Evolutionary conservation across 179 eudicot species (phyloP), one percentile per base, ranked within the genome.

Genomic region (Vitellaria paradoxa): DNA sequence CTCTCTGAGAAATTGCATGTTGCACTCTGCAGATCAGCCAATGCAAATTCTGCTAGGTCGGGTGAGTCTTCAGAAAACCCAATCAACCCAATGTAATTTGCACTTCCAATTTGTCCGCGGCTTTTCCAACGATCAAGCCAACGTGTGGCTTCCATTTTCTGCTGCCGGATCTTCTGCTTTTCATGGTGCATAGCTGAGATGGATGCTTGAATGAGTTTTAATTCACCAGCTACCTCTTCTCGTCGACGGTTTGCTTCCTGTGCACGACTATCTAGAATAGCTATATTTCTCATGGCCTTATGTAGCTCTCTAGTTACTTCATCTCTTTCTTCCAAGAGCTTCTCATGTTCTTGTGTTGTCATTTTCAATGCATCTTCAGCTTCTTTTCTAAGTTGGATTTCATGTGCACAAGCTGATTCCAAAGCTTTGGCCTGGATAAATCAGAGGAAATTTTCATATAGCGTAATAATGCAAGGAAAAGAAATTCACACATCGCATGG

Each of bases 1-100:
- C 90, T 92, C 82, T 90, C 93, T 1, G 95, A 89, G 82, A 92
- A 92, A 80, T 88, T 83, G 83, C 93, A 93, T 7, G 98, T 92
- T 18, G 98, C 98, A 74, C 86, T 85, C 80, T 92, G 91, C 77
- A 92, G 77, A 82, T 93, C 98, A 15, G 83, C 65, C 37, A 83
- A 82, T 57, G 92, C 85, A 79, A 93, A 90, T 69, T 90, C 93
- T 37, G 85, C 83, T 26, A 93, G 67, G 68, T 85, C 88, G n/a
- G 86, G 80, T 52, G 83, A 70, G 64, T 79, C 84, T 70, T 81
- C 86, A 65, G 79, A 50, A 69, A 79, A 76, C 57, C 85, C 86
- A 9, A 73, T 71, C 62, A 57, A 47, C 60, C 79, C 83, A 76
- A 69, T 81, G 50, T 66, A 77, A 74, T 77, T 77, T 49, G 80